A percentile compares a stretch with the other conserved stretches of the same genome.
Evolutionary conservation across 192 early-diverging fungal species (phyloP).

Genomic region (Linnemannia zychae): DNA sequence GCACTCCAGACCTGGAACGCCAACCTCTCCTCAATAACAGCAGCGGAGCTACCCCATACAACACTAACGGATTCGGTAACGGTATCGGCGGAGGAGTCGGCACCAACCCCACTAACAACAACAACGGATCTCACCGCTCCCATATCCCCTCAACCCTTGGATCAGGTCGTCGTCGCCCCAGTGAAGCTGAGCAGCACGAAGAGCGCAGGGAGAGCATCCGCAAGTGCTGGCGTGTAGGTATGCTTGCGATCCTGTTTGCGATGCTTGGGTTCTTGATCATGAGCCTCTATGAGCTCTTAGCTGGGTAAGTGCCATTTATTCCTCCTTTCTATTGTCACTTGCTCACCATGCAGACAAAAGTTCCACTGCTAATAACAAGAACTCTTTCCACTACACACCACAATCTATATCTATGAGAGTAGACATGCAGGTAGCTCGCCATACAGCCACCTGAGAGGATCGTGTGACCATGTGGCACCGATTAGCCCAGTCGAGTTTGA

Average conservation of each 20-base stretch:
- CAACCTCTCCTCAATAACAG: constrained; percentile 28
- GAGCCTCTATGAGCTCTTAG: constrained; percentile 18
- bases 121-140: constrained; percentile 16
- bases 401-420: no score
- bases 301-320: constrained; percentile 5
- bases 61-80: constrained; percentile 20
- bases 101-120: no score
- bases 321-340: neutral
- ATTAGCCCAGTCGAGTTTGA: constrained; percentile 56
- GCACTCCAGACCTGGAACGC: constrained; percentile 43
- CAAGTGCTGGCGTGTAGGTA: constrained; percentile 32
- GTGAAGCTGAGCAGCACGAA: neutral
- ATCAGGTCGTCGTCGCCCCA: neutral
- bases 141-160: constrained; percentile 32
- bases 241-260: constrained; percentile 21
- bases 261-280: constrained; percentile 29
- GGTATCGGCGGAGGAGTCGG: no score
- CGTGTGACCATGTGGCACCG: constrained; percentile 55
- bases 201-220: constrained; percentile 13
- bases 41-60: neutral
- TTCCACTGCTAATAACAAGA: no score
- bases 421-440: constrained; percentile 19
- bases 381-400: neutral
- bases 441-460: constrained; percentile 42
- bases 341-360: neutral